phyloP scores from a whole-genome alignment of 1,139 yeast species.

The Zygoascus meyerae region DNA sequence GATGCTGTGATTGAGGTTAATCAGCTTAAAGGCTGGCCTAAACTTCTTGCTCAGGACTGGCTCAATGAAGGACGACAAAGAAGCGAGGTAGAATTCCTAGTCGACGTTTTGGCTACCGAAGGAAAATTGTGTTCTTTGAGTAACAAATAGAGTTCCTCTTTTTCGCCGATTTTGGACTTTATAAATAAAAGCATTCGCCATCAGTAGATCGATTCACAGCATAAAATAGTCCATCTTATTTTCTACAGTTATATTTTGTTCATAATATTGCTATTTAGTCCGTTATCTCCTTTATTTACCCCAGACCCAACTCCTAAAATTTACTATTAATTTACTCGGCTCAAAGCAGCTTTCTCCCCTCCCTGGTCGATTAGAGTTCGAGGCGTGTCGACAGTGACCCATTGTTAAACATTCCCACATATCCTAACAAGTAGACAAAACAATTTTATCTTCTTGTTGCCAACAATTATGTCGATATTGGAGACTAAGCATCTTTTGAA shows the following conservation, averaged over 20 bases:
- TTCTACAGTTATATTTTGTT: no score
- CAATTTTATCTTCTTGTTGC: not conserved
- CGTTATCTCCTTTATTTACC: not conserved
- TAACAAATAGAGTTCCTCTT: not conserved
- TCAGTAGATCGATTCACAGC: no score
- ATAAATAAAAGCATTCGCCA: no score
- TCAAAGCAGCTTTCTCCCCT: no score
- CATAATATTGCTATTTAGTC: not conserved
- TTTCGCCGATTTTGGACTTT: no score
- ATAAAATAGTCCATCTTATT: no score
- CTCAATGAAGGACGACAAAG: slow-evolving; percentile 81
- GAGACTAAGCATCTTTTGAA: not conserved
- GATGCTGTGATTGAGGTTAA: slow-evolving; percentile 92
- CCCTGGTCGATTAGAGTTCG: no score
- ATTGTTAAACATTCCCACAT: no score
- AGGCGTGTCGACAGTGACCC: no score
- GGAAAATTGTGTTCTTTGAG: slow-evolving; percentile 21
- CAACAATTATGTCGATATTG: not conserved
- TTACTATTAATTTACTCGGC: no score
- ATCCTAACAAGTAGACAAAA: not conserved
- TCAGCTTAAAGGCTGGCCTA: slow-evolving; percentile 87
- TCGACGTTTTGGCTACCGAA: slow-evolving; percentile 60
- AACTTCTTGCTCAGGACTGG: slow-evolving; percentile 89
- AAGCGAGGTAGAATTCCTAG: slow-evolving; percentile 77
- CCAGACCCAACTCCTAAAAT: not conserved